Percentiles rank a stretch among this genome's conserved stretches.
These are phyloP conservation scores for Phymatotrichopsis omnivora DNA, from an alignment of 2,329 filamentous ascomycete genomes.

Conservation along the genomic window DNA sequence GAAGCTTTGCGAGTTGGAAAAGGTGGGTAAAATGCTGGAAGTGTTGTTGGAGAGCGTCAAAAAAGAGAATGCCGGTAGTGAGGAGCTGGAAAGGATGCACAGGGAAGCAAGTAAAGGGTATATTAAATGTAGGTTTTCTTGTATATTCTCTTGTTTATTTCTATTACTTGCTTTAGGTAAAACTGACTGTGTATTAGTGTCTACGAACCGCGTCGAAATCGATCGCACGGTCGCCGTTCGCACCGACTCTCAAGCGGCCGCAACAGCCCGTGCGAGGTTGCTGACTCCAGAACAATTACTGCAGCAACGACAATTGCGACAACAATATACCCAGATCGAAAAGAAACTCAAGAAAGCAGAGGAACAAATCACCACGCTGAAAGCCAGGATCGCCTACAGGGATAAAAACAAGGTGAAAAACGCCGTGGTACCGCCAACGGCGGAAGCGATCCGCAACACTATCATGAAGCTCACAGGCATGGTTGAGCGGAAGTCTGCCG, in stretches of 20 bases:
- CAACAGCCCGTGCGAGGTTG: constrained; percentile 57
- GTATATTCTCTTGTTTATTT: constrained; percentile 26
- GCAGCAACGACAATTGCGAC: constrained; percentile 73
- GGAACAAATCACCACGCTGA: constrained; percentile 66
- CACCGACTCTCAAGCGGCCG: constrained; percentile 55
- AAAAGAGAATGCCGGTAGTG: constrained; percentile 56
- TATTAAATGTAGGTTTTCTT: constrained; percentile 42
- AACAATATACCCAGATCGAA: constrained; percentile 62
- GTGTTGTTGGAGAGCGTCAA: constrained; percentile 54
- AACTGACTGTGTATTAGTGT: constrained; percentile 39
- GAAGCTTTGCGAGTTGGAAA: constrained; percentile 64
- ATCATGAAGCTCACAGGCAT: constrained; percentile 87
- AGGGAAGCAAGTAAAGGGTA: constrained; percentile 54
- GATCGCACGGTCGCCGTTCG: constrained; percentile 62
- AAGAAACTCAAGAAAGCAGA: constrained; percentile 68
- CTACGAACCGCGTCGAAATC: constrained; percentile 66
- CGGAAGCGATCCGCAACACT: constrained; percentile 84
- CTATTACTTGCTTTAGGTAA: background rate
- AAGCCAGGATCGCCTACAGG: constrained; percentile 58
- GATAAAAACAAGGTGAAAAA: constrained; percentile 42
- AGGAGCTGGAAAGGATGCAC: constrained; percentile 55
- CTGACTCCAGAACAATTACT: constrained; percentile 75
- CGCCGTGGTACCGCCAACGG: constrained; percentile 58
- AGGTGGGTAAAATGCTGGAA: constrained; percentile 55
- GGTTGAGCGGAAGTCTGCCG: constrained; percentile 81